Base-by-base conservation (phyloP, 1,284 basidiomycete genomes). In the Coniferiporia weirii region DNA sequence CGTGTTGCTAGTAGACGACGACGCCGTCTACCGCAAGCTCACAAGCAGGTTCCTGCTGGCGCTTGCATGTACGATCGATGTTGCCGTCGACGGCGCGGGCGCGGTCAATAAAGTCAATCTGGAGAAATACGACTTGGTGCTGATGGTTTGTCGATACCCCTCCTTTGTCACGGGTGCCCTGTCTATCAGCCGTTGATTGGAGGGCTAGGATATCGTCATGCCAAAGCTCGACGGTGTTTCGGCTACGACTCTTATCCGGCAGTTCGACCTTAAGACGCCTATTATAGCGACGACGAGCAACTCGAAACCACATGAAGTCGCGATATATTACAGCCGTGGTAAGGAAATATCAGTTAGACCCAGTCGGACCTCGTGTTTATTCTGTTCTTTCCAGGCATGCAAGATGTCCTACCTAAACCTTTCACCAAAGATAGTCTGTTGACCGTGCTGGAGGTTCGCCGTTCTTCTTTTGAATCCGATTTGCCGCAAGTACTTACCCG, bases 251-350 rank as follows among this genome's bases (percentile, higher is more conserved):
- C 74, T 97, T 66, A 98, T 98, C 66, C 81, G 95, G 13, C 91
- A 95, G 74, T 98, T 98, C 68, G 95, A 98, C 74, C 85, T 85
- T 61, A 87, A 86, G 76, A 98, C 95, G 51, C 95, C 95, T 2
- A 97, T 97, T 71, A 97, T 98, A 67, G 95, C 91, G 13, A 97
- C 98, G 94, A 97, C 94, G 56, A 89, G 87, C 68, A 97, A 96
- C 71, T 93, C 91, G 55, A 90, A 91, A 65, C 94, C 95, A 19
- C 86, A 86, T 67, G 92, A 96, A 68, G 86, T 96, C 65, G 85
- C 94, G 81, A 91, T 86, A 15, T 96, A 95, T 71, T 93, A 60
- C 50, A 52, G 45, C 38, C 55, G 59, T 38, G 58, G 58, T 47
- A 48, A 40, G 36, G 27, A 32, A 3, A 46, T 20, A 46, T 46